These are phyloP conservation scores for Fusarium brevicatenulatum DNA, from an alignment of 2,329 filamentous ascomycete species.

Conservation along the genomic window DNA sequence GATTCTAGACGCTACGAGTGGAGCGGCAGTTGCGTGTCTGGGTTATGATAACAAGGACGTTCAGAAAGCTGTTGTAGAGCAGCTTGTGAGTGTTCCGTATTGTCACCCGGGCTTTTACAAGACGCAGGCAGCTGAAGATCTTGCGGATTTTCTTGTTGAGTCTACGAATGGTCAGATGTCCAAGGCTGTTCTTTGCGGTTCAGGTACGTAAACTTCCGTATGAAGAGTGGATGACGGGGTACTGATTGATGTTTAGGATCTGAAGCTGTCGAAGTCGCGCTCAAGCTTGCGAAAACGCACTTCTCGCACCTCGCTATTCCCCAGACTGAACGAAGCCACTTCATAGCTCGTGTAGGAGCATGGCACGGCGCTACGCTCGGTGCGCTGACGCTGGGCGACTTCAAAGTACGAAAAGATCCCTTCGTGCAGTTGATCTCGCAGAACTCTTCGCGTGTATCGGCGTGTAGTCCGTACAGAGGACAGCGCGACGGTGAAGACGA, in stretches of 20 bases:
- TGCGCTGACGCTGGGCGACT: constrained; percentile 30
- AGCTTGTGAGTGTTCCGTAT: constrained; percentile 32
- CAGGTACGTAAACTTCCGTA: constrained; percentile 8
- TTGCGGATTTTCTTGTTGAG: constrained; percentile 35
- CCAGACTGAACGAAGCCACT: constrained; percentile 26
- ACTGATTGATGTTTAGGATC: constrained; percentile 6
- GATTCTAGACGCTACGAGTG: constrained; percentile 41
- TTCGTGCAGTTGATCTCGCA: constrained; percentile 31
- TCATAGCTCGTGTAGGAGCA: constrained; percentile 29
- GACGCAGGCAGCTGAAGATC: constrained; percentile 30
- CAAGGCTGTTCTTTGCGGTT: constrained; percentile 36
- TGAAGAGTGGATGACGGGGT: rapidly evolving
- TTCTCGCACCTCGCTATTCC: constrained; percentile 31
- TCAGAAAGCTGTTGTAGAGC: constrained; percentile 34
- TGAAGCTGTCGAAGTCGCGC: constrained; percentile 35
- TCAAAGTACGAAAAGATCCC: constrained; percentile 36
- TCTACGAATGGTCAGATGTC: constrained; percentile 34
- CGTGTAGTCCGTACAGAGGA: constrained; percentile 20
- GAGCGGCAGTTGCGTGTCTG: constrained; percentile 39
- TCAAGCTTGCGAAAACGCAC: constrained; percentile 37
- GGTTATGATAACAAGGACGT: constrained; percentile 39
- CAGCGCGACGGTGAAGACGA: constrained; percentile 29
- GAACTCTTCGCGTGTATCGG: constrained; percentile 21
- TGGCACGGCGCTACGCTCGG: constrained; percentile 38
- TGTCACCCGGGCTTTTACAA: constrained; percentile 40